Evolutionary conservation across 2,329 filamentous ascomycete species (phyloP), one percentile per base, ranked within the genome.

Genomic region (Ophiobolus disseminans): DNA sequence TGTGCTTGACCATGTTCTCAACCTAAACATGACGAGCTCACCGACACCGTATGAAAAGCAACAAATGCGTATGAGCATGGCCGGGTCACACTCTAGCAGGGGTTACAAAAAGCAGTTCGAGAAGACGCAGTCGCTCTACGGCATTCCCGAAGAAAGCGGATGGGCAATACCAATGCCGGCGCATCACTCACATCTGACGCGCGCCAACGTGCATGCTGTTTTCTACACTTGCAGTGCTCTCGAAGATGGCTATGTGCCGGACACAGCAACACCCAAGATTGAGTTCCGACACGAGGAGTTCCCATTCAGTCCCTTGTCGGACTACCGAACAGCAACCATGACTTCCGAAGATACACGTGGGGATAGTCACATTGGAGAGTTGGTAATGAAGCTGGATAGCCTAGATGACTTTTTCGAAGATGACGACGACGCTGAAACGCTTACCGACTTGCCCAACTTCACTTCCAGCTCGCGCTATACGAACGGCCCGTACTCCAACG

Each of bases 51-150:
- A 96, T 82, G 94, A 97, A 72, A 91, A 90, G 62, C 91, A 97
- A 62, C 91, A 97, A 67, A 78, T 99, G 49, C 86, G 94, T 30
- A 99, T 99, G 95, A 97, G 93, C 73, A 97, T 99, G 91, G 92
- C 91, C 4, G 88, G 90, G 10, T 87, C 89, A 1, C 91, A 91
- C 2, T 94, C 91, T 0, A 79, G 72, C 45, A 88, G 89, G 61
- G 86, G 88, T 0, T 88, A 94, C 40, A 87, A 90, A 39, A 97
- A 97, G 69, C 92, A 97, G 73, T 97, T 96, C 62, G 93, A 96
- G 68, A 87, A 90, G 17, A 96, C 91, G 0, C 89, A 96, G 70
- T 97, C 91, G 65, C 76, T 99, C 25, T 99, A 97, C 70, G 95
- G 95, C 21, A 97, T 99, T 49, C 94, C 94, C 0, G 93, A 97